Base-by-base conservation (phyloP, 129 eudicot species). In the Saposhnikovia divaricata region DNA sequence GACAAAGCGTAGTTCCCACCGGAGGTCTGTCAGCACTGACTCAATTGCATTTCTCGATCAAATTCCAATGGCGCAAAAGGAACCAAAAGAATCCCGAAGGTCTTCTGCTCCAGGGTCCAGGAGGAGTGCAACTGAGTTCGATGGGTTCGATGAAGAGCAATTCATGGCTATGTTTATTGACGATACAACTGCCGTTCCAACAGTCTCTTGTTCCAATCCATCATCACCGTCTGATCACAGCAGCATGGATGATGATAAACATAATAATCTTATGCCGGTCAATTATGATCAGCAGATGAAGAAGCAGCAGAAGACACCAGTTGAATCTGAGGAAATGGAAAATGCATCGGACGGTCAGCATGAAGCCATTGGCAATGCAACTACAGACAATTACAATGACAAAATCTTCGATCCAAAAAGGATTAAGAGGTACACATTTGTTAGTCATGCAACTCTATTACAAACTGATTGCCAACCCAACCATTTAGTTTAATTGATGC, bases 141-240 rank as follows among this genome's bases (percentile, higher is more conserved):
- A 94, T 28, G 76, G 92, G 61, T 85, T 95, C 23, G 97, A 95
- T 39, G 98, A 95, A 73, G 98, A 95, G 69, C 98, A 95, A 84
- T 89, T 95, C 82, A 87, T 90, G 96, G 85, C 90, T 9, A 95
- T 95, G 98, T 95, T 95, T 80, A 84, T 83, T 9, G 92, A 89
- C 19, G 93, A 93, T 15, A 80, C 84, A 44, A 79, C 66, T 19
- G 72, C 82, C 14, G 90, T 81, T 1, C 80, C 85, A 69, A 80
- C 88, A 28, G 78, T 89, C 75, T 88, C 92, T 25, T 84, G 84
- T 81, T 91, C 97, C 39, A 87, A 86, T 44, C 94, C 98, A 2
- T 89, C 98, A 16, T 88, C 97, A 37, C 95, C 97, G 39, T 92
- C 97, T 16, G 93, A 90, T 81, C 94, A 88, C 71, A 89, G 89